phyloP scores from a whole-genome alignment of 441 rosid genomes.

The Euphorbia corollata region DNA sequence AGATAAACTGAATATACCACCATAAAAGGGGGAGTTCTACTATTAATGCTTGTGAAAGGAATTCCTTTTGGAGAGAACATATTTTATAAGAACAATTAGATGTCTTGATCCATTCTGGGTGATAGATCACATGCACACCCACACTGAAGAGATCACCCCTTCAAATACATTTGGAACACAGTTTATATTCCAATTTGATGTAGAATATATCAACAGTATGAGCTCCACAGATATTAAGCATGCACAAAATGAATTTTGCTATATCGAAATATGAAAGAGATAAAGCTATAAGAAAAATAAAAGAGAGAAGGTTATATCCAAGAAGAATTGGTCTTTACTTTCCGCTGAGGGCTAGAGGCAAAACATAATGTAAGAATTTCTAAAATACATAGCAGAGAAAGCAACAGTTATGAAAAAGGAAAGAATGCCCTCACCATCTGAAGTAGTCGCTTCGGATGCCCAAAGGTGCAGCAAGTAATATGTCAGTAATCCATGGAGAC shows the following conservation, averaged over 20 bases:
- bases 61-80: neutral
- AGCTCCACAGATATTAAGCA: too few relatives aligned
- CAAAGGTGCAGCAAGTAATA: slow-evolving; percentile 88
- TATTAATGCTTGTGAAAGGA: neutral
- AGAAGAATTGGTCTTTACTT: too few relatives aligned
- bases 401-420: neutral
- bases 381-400: neutral
- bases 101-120: neutral
- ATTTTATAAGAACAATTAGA: neutral
- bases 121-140: neutral
- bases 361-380: neutral
- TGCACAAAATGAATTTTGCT: neutral
- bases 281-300: neutral
- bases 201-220: too few relatives aligned
- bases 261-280: neutral
- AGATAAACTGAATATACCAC: neutral
- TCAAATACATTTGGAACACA: too few relatives aligned
- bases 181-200: too few relatives aligned
- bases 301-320: neutral
- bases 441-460: slow-evolving; percentile 95
- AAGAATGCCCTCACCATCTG: slow-evolving; percentile 63
- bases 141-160: neutral
- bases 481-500: slow-evolving; percentile 96
- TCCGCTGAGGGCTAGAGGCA: neutral
- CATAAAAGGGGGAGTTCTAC: neutral